Conservation (phyloP, 768 basidiomycete species). For the Postia placenta region DNA sequence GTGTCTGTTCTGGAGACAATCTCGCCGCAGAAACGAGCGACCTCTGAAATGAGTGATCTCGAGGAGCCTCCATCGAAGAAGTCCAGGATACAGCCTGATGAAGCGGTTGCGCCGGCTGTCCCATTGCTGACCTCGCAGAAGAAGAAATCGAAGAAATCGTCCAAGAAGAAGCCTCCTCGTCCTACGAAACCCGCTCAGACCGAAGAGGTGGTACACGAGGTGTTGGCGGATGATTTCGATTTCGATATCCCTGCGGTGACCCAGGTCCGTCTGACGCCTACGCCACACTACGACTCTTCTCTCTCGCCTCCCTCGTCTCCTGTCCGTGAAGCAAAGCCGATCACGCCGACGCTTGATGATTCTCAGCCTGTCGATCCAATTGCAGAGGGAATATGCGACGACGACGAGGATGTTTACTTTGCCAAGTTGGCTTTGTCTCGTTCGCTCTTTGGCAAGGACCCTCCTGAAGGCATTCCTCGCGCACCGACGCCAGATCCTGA, state of each 20-base stretch:
- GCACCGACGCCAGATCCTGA: slow-evolving; percentile 26
- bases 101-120: slow-evolving; percentile 10
- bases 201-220: slow-evolving; percentile 38
- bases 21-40: slow-evolving; percentile 22
- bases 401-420: slow-evolving; percentile 89
- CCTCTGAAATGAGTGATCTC: slow-evolving; percentile 24
- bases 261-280: slow-evolving; percentile 42
- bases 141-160: slow-evolving; percentile 30
- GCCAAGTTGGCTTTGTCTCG: slow-evolving; percentile 54
- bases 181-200: slow-evolving; percentile 6
- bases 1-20: slow-evolving; percentile 11
- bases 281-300: slow-evolving; percentile 37
- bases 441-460: slow-evolving; percentile 17
- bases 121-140: slow-evolving; percentile 2
- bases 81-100: slow-evolving; percentile 16
- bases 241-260: slow-evolving; percentile 46
- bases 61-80: slow-evolving; percentile 43
- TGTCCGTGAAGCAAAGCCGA: slow-evolving; percentile 26
- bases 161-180: slow-evolving; percentile 33
- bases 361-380: slow-evolving; percentile 47
- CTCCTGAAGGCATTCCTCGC: slow-evolving; percentile 16
- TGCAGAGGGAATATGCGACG: slow-evolving; percentile 57
- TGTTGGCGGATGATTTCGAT: slow-evolving; percentile 42
- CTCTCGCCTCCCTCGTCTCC: slow-evolving; percentile 49
- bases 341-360: slow-evolving; percentile 32